Conservation (phyloP, 75 land plant species). For the Pinus taeda region DNA sequence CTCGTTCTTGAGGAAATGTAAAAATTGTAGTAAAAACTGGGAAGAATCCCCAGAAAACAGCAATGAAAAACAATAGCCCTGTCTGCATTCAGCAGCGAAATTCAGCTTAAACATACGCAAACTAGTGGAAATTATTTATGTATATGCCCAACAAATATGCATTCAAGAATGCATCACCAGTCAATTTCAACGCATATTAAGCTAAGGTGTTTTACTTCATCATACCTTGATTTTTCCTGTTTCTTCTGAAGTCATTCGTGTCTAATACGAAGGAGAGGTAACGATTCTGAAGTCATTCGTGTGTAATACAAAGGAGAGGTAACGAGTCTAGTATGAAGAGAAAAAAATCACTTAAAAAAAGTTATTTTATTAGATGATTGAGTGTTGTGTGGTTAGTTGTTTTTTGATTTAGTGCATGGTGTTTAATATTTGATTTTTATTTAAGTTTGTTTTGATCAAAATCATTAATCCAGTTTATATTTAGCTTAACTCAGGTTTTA, state of each 20-base stretch:
- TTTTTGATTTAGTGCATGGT: no score
- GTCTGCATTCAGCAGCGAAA: slow-evolving; percentile 29
- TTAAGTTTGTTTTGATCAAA: no score
- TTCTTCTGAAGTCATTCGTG: neutral
- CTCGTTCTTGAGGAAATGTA: slow-evolving; percentile 95
- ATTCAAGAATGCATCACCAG: neutral
- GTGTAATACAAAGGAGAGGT: no score
- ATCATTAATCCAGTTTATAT: no score
- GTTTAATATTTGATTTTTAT: no score
- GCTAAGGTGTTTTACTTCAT: neutral
- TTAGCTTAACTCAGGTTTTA: no score
- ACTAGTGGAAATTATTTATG: neutral
- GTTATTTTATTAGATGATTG: no score
- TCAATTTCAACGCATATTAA: neutral
- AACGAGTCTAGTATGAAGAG: no score
- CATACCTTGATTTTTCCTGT: neutral
- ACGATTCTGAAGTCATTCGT: no score
- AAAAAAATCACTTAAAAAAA: no score
- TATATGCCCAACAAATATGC: neutral
- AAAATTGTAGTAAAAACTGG: slow-evolving; percentile 92
- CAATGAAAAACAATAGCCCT: slow-evolving; percentile 81
- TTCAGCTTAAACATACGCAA: neutral
- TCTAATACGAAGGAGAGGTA: no score
- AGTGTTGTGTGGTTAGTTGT: no score
- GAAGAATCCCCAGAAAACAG: slow-evolving; percentile 92